These are phyloP conservation scores for Talaromyces rugulosus DNA, from an alignment of 2,329 filamentous ascomycete genomes.

Conservation along the genomic window DNA sequence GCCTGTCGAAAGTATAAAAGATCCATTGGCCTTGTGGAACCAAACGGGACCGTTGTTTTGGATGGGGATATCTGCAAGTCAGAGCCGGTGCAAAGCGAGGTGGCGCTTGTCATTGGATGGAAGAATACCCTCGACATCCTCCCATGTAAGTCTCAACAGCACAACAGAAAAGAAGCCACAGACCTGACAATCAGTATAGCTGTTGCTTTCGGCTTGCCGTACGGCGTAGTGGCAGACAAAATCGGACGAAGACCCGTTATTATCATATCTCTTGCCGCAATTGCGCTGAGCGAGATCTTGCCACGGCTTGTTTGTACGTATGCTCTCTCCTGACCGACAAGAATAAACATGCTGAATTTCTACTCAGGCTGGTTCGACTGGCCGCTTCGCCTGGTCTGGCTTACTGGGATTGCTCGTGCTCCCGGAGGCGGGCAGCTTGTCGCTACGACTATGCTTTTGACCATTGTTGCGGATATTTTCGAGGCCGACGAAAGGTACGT, in stretches of 20 bases:
- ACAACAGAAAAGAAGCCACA: too few species aligned
- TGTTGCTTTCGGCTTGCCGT: slow-evolving; percentile 26
- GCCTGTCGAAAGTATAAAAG: slow-evolving; percentile 17
- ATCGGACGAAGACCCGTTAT: slow-evolving; percentile 25
- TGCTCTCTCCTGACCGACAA: neutral
- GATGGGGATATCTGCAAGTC: slow-evolving; percentile 23
- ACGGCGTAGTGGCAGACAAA: slow-evolving; percentile 26
- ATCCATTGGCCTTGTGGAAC: neutral
- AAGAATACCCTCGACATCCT: slow-evolving; percentile 22
- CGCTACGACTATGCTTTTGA: slow-evolving; percentile 17
- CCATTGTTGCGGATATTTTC: slow-evolving; percentile 25
- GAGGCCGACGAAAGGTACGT: slow-evolving; percentile 25
- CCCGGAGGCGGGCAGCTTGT: slow-evolving; percentile 25
- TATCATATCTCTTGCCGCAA: slow-evolving; percentile 19
- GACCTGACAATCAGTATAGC: slow-evolving; percentile 11
- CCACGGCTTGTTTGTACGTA: slow-evolving; percentile 24
- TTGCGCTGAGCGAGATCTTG: slow-evolving; percentile 22
- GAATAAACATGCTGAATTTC: neutral
- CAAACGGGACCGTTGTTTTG: neutral
- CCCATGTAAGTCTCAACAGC: slow-evolving; percentile 16
- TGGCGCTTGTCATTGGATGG: slow-evolving; percentile 26
- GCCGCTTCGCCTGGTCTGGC: slow-evolving; percentile 25
- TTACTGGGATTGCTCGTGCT: slow-evolving; percentile 19
- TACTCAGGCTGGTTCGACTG: slow-evolving; percentile 12
- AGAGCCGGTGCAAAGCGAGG: slow-evolving; percentile 26